Base-by-base conservation (phyloP, 2,329 filamentous ascomycete species). In the Sporothrix curviconia region DNA sequence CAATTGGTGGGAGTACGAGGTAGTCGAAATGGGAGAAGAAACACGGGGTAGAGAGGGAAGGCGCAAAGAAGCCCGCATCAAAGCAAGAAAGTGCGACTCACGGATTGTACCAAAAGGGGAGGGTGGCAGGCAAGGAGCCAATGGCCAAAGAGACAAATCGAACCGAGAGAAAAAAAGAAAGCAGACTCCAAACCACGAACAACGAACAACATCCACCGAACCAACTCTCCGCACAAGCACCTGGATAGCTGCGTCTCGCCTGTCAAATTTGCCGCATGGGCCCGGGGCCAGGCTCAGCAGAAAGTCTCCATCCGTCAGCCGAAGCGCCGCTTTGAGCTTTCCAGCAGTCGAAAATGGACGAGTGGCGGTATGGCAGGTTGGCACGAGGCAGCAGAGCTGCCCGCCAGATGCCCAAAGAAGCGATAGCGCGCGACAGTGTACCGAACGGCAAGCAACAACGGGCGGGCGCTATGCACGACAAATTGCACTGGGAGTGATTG, bases 361-460 rank as follows among this genome's bases (percentile, higher is more conserved):
- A 53, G 51, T 54, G 19, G 42, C 36, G 17, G 42, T 47, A n/a
- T 39, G 14, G 53, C 22, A 8, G 43, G 12, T 37, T 56, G 34
- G 42, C 42, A 56, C 43, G 53, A 56, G 43, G 53, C 43, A 56
- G 25, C 32, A 47, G 22, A 34, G 54, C 19, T 39, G 22, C 42
- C 53, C 28, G 42, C 53, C 42, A 47, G 25, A 25, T 15, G 42
- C 53, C 42, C 32, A 39, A 47, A 39, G n/a, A n/a, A 30, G 42
- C 53, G 42, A 55, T 55, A 55, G 53, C 24, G 53, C 42, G 24
- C 32, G 34, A 55, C 37, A 55, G 53, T 36, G 54, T 50, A 56
- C 54, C 53, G 28, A 42, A 34, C 25, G 34, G 36, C 14, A 47
- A 32, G 24, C 11, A 55, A 55, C 34, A 55, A 39, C 53, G 32